Base-by-base conservation (phyloP, 2,329 filamentous ascomycete species). In the Chaetomium sp. region DNA sequence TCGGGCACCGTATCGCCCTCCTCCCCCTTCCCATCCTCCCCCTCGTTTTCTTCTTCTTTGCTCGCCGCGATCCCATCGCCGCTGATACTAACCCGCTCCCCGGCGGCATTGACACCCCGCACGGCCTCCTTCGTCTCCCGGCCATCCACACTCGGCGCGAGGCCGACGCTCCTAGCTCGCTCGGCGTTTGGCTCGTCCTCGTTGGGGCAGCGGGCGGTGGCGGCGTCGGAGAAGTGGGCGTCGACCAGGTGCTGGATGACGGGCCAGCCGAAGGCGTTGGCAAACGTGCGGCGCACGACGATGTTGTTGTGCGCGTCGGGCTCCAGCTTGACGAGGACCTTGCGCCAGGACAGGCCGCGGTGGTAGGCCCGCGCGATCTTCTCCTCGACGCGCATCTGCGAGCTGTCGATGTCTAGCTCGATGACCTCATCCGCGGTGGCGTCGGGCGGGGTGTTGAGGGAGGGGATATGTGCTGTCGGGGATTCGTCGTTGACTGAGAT, bases 271-370 rank as follows among this genome's bases (percentile, higher is more conserved):
- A 96, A 96, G 0, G 95, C 95, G 73, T 99, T 99, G 63, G 93
- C 90, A 75, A 99, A 99, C 89, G 93, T 96, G 63, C 95, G 89
- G 19, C 95, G 90, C 27, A 99, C 95, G 66, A 98, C 90, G 70
- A 99, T 96, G 76, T 99, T 99, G 78, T 99, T 99, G 79, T 99
- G 95, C 0, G 95, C 95, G 77, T 99, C 95, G 0, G 95, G 95
- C 75, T 99, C 94, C 2, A 99, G 83, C 61, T 95, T 90, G 16
- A 99, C 95, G 4, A 99, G 85, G 1, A 99, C 95, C 75, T 99
- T 99, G 54, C 95, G 90, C 95, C 95, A 99, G 1, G 92, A 91
- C 23, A 99, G 79, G 68, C 92, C 92, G 13, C 88, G 87, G 76
- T 99, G 95, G 78, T 99, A 99, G 16, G 93, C 95, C 55, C 95